A percentile compares a stretch with the other conserved stretches of the same genome.
Evolutionary conservation across 2,329 filamentous ascomycete species (phyloP).

Genomic region (Sclerotinia minor): DNA sequence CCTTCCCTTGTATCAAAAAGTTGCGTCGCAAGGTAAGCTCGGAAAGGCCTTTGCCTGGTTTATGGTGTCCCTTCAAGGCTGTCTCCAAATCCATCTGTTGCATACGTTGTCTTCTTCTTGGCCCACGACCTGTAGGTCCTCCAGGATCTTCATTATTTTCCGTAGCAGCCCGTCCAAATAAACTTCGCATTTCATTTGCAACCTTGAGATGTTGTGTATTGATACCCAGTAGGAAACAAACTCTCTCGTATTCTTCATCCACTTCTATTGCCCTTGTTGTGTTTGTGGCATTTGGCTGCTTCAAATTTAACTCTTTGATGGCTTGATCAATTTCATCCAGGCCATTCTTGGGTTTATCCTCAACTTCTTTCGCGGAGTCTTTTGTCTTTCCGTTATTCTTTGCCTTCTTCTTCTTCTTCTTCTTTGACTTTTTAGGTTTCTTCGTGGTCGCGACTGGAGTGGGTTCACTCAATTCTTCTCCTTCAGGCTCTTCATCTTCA

Average conservation of each 20-base stretch:
- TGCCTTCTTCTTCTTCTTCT: slow-evolving; percentile 49
- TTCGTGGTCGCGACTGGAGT: slow-evolving; percentile 35
- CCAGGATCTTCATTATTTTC: slow-evolving; percentile 55
- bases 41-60: slow-evolving; percentile 56
- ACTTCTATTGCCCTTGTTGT: slow-evolving; percentile 35
- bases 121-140: slow-evolving; percentile 42
- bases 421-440: slow-evolving; percentile 59
- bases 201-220: slow-evolving; percentile 78
- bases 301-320: slow-evolving; percentile 57
- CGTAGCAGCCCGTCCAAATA: slow-evolving; percentile 65
- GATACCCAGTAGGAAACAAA: slow-evolving; percentile 57
- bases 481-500: slow-evolving; percentile 40
- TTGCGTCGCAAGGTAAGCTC: slow-evolving; percentile 63
- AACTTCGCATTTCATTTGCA: slow-evolving; percentile 82
- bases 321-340: slow-evolving; percentile 68
- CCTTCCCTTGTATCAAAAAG: slow-evolving; percentile 68
- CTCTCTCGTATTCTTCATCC: slow-evolving; percentile 45
- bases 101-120: slow-evolving; percentile 45
- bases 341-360: slow-evolving; percentile 39
- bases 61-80: slow-evolving; percentile 45
- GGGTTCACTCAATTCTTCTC: slow-evolving; percentile 39
- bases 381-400: slow-evolving; percentile 34
- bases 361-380: slow-evolving; percentile 24
- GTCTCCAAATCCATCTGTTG: slow-evolving; percentile 47
- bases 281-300: slow-evolving; percentile 33